Evolutionary conservation across 179 eudicot species (phyloP), one percentile per base, ranked within the genome.

Genomic region (Silene coronaria): DNA sequence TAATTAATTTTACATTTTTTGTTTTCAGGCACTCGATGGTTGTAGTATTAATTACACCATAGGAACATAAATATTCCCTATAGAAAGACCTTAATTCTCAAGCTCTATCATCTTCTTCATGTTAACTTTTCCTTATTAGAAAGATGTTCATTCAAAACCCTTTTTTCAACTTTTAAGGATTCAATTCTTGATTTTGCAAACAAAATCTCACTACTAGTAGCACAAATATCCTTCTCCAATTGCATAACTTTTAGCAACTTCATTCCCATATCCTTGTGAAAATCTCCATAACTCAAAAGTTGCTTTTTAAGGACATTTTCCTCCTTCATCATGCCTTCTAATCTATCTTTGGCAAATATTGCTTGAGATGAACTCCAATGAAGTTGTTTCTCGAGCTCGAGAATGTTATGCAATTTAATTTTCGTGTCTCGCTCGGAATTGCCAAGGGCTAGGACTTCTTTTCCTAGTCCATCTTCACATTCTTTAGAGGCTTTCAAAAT

Each of bases 71-170:
- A 34, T 34, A 34, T 8, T 34, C 42, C 9, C 6, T 0, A 34
- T 34, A 48, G 12, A 13, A 26, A 63, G 22, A 28, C 34, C 10
- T n/a, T 17, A 64, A 6, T 16, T 4, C 16, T 61, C 60, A 21
- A 77, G 13, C 70, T 42, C 48, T 24, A 55, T 11, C 23, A 65
- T 22, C 67, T 19, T 72, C 28, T 27, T 27, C 27, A 53, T 38
- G 8, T 65, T 26, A 38, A 3, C 28, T 57, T 78, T 45, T 19
- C 64, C 4, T 34, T 17, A 10, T 19, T 23, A 8, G 28, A 6
- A 26, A 78, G 27, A 58, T 73, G 26, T 66, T 78, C 67, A 21
- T 73, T 27, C 30, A 78, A 64, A 23, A 53, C 69, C 6, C 12
- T 36, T 19, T 10, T 67, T 70, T 58, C 32, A 36, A 73, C 66